Evolutionary conservation across 164 flowering plant species (phyloP).

Genomic region (Tetracentron sinense): DNA sequence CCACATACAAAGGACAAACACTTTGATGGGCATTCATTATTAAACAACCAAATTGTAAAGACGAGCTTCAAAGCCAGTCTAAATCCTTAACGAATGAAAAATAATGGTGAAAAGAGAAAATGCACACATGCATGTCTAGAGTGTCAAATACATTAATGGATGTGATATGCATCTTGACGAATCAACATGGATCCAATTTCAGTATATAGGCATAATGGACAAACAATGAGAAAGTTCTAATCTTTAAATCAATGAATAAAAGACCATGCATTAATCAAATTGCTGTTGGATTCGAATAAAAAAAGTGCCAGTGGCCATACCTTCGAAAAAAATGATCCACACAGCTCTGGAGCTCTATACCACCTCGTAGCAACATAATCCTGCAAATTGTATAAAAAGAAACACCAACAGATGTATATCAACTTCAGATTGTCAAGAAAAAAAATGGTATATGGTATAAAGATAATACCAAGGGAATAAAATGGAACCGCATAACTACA

Average conservation of each 20-base stretch:
- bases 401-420: neutral
- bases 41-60: no score
- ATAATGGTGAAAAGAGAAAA: no score
- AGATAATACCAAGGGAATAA: neutral
- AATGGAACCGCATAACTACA: neutral
- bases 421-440: neutral
- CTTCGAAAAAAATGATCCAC: constrained; percentile 72
- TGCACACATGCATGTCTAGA: no score
- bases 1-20: no score
- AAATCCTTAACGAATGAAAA: neutral
- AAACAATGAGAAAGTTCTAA: neutral
- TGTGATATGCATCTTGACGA: neutral
- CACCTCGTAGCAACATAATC: constrained; percentile 79
- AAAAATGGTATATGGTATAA: neutral
- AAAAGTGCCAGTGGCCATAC: constrained; percentile 20
- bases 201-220: neutral
- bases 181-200: neutral
- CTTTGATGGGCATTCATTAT: no score
- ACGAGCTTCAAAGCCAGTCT: neutral
- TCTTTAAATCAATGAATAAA: neutral
- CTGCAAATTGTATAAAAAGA: constrained; percentile 18
- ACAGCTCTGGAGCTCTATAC: constrained; percentile 77
- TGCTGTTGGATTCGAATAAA: neutral
- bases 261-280: neutral
- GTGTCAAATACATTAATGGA: neutral